Conservation (phyloP, 495 filamentous ascomycete genomes). For the Cairneyella variabilis region DNA sequence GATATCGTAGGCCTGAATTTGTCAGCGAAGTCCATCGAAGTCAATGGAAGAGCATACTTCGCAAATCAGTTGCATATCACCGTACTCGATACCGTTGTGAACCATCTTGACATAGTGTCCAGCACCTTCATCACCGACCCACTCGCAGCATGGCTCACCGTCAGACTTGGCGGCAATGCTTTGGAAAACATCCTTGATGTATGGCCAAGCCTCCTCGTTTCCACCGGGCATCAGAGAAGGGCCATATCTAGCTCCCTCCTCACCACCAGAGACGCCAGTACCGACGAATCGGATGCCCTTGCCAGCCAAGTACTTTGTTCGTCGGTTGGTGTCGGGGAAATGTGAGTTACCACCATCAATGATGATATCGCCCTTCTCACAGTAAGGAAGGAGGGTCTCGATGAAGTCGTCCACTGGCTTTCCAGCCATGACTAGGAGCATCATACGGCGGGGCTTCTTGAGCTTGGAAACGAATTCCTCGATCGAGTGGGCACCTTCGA, state of each 20-base stretch:
- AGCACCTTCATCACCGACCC: conserved; percentile 98
- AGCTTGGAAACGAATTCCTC: conserved; percentile 93
- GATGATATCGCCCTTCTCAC: conserved; percentile 94
- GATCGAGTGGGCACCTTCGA: conserved; percentile 89
- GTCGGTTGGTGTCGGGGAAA: conserved; percentile 97
- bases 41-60: conserved; percentile 59
- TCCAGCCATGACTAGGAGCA: conserved; percentile 97
- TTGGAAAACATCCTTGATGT: conserved; percentile 99
- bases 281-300: conserved; percentile 98
- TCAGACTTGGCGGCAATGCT: conserved; percentile 96
- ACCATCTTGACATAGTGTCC: conserved; percentile 99
- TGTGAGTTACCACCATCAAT: conserved; percentile 99
- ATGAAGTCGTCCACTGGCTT: conserved; percentile 99
- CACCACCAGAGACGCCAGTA: conserved; percentile 95
- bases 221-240: conserved; percentile 98
- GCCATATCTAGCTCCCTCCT: conserved; percentile 97
- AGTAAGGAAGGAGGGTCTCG: conserved; percentile 83
- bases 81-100: conserved; percentile 99
- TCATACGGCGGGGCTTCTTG: conserved; percentile 92
- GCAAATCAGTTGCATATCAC: conserved; percentile 99
- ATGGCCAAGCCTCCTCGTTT: conserved; percentile 95
- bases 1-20: conserved; percentile 90
- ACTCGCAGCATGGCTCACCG: conserved; percentile 95
- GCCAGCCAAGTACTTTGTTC: conserved; percentile 72
- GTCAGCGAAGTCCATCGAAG: conserved; percentile 20